Conservation (phyloP, 805 yeast genomes). For the Kregervanrija delftensis region DNA sequence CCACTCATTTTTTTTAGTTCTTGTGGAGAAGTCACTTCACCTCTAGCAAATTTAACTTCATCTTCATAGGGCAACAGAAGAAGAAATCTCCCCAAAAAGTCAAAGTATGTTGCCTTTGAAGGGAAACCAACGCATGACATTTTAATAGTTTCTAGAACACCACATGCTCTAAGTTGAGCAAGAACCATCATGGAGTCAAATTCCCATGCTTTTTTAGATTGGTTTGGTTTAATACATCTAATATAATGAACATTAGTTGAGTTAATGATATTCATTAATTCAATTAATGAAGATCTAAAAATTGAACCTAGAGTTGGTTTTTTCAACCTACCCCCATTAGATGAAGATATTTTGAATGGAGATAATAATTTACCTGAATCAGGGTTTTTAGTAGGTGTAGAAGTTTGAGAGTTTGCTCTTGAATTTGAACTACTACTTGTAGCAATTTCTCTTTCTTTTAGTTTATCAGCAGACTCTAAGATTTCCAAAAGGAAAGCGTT, state of each 20-base stretch:
- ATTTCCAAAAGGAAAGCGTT: constrained; percentile 65
- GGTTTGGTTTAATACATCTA: constrained; percentile 96
- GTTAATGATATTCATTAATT: constrained; percentile 85
- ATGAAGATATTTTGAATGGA: too few species aligned
- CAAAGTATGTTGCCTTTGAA: constrained; percentile 90
- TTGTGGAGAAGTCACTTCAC: constrained; percentile 39
- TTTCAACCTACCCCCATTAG: constrained; percentile 32
- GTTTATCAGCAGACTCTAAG: constrained; percentile 53
- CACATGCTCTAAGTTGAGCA: constrained; percentile 94
- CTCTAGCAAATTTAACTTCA: constrained; percentile 54
- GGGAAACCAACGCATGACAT: constrained; percentile 98
- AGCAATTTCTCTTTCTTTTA: constrained; percentile 32
- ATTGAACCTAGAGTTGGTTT: constrained; percentile 94
- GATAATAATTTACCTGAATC: too few species aligned
- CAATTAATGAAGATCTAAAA: constrained; percentile 86
- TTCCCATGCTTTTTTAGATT: constrained; percentile 88
- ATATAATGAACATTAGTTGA: constrained; percentile 94
- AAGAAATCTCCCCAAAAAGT: constrained; percentile 83
- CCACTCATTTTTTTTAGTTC: constrained; percentile 61
- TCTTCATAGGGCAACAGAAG: constrained; percentile 64
- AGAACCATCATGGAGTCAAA: constrained; percentile 92
- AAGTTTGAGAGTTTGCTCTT: too few species aligned
- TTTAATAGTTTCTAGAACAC: constrained; percentile 93
- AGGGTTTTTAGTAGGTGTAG: too few species aligned
- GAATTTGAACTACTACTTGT: too few species aligned